Evolutionary conservation across 768 basidiomycete species (phyloP).

Genomic region (Mycena epipterygia): DNA sequence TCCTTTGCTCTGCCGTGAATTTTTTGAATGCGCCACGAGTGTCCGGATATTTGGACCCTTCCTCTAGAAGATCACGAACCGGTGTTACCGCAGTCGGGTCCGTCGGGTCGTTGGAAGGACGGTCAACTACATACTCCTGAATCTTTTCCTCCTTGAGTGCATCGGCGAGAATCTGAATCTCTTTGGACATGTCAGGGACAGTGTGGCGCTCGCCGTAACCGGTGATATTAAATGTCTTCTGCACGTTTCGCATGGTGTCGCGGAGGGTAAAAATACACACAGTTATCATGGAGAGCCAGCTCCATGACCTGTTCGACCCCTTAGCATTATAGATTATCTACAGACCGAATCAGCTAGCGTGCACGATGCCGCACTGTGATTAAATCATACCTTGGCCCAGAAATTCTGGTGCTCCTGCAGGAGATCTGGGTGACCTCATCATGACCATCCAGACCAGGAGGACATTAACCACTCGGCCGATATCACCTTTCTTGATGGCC

Average conservation of each 20-base stretch:
- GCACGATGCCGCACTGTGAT: background rate
- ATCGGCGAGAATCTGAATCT: conserved; percentile 22
- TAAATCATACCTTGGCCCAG: conserved; percentile 30
- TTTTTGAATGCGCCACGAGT: conserved; percentile 26
- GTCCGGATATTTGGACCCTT: conserved; percentile 29
- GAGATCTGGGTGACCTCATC: conserved; percentile 31
- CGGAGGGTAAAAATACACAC: conserved; percentile 33
- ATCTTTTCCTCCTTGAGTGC: conserved; percentile 20
- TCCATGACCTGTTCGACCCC: conserved; percentile 24
- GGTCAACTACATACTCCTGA: conserved; percentile 23
- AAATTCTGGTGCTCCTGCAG: conserved; percentile 30
- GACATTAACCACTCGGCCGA: conserved; percentile 38
- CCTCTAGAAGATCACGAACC: conserved; percentile 30
- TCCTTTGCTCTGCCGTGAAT: background rate
- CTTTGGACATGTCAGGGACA: conserved; percentile 14
- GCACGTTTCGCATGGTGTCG: conserved; percentile 28
- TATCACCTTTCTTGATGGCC: conserved; percentile 41
- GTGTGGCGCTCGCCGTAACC: conserved; percentile 23
- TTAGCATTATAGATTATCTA: conserved; percentile 33
- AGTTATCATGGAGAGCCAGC: conserved; percentile 33
- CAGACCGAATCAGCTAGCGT: background rate
- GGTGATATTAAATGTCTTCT: conserved; percentile 27
- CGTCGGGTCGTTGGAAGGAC: background rate
- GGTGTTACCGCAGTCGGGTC: background rate
- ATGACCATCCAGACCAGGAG: conserved; percentile 32